Percentiles rank a stretch among this genome's conserved stretches.
phyloP scores from a whole-genome alignment of 2,329 filamentous ascomycete genomes.

The Hypoxylon rubiginosum region DNA sequence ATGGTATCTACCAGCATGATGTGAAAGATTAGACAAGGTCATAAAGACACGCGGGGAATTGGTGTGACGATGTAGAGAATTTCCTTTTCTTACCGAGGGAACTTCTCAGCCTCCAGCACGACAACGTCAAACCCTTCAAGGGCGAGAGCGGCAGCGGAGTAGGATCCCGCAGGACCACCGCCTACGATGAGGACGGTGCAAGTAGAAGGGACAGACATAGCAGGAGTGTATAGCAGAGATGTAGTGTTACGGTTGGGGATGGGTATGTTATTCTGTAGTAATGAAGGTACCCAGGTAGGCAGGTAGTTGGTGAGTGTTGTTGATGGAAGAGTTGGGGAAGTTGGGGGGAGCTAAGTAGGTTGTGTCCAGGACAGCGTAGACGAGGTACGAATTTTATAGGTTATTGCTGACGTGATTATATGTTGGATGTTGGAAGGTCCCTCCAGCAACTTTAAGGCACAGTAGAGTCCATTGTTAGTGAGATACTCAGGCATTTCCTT shows the following conservation, averaged over 20 bases:
- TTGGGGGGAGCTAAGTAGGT: too few relatives aligned
- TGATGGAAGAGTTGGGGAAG: too few relatives aligned
- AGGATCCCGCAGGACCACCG: slow-evolving; percentile 62
- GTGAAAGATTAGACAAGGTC: slow-evolving; percentile 26
- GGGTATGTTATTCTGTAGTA: neutral
- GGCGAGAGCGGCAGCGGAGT: slow-evolving; percentile 58
- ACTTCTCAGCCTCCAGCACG: slow-evolving; percentile 59
- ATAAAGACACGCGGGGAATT: neutral
- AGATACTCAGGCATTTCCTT: too few relatives aligned
- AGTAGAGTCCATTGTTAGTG: too few relatives aligned
- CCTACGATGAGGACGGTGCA: slow-evolving; percentile 55
- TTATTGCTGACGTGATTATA: neutral
- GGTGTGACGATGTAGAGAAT: neutral
- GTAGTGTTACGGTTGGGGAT: neutral
- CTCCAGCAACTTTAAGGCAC: too few relatives aligned
- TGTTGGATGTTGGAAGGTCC: neutral
- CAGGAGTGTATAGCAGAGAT: neutral
- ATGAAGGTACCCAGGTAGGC: neutral
- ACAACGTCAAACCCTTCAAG: slow-evolving; percentile 61
- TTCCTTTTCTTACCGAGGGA: slow-evolving; percentile 52
- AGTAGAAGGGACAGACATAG: slow-evolving; percentile 24
- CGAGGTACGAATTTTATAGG: too few relatives aligned
- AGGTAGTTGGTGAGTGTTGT: neutral
- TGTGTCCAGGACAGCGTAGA: too few relatives aligned
- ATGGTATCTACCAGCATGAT: slow-evolving; percentile 52